Evolutionary conservation across 352 stramenopile genomes (phyloP).

Genomic region (Pythium brachiatum): DNA sequence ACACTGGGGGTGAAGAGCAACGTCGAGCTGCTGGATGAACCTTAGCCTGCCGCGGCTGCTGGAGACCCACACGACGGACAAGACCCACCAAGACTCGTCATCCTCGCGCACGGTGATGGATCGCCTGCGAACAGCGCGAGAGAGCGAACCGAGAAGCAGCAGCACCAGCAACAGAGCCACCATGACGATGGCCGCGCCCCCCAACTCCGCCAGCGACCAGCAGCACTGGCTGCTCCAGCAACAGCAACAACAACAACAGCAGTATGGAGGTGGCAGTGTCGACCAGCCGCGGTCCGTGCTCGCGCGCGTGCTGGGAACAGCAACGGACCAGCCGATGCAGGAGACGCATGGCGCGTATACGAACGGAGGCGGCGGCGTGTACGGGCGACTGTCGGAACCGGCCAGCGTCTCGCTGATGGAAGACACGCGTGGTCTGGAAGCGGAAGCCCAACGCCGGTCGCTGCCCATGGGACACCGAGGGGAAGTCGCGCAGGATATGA

Average conservation of each 20-base stretch:
- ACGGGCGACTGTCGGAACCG: slow-evolving; percentile 18
- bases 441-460: neutral
- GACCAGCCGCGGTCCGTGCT: neutral
- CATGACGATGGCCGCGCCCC: neutral
- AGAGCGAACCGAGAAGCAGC: no score
- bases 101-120: neutral
- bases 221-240: neutral
- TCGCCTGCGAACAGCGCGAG: neutral
- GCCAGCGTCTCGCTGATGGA: slow-evolving; percentile 9
- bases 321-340: neutral
- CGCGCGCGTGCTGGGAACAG: neutral
- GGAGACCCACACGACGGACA: neutral
- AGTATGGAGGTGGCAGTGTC: neutral
- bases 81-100: neutral
- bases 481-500: slow-evolving; percentile 13
- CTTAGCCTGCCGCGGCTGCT: neutral
- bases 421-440: neutral
- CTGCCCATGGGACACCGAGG: slow-evolving; percentile 4
- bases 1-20: no score
- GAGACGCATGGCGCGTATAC: neutral
- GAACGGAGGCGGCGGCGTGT: slow-evolving; percentile 9
- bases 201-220: neutral
- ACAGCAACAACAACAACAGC: neutral
- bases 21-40: no score
- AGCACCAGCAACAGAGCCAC: neutral